These are phyloP conservation scores for Reutealis trisperma DNA, from an alignment of 345 rosid genomes.

Conservation along the genomic window DNA sequence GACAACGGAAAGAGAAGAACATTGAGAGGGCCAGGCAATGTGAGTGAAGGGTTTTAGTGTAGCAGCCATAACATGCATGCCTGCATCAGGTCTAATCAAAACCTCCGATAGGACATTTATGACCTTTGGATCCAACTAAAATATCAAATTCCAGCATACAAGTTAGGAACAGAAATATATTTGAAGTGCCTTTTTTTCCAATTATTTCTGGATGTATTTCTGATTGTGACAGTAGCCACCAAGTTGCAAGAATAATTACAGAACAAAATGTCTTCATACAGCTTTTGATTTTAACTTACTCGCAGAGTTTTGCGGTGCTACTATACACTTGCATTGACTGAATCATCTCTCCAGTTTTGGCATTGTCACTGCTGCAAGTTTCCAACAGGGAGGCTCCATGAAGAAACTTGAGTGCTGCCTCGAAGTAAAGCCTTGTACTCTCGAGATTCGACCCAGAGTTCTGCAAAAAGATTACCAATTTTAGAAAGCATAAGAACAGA, in stretches of 20 bases:
- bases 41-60: background rate
- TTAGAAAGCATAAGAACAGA: slow-evolving; percentile 14
- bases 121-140: background rate
- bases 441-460: slow-evolving; percentile 58
- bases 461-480: slow-evolving; percentile 42
- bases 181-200: background rate
- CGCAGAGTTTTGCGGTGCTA: slow-evolving; percentile 93
- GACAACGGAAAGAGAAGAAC: background rate
- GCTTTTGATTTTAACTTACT: slow-evolving; percentile 54
- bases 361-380: slow-evolving; percentile 58
- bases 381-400: slow-evolving; percentile 78
- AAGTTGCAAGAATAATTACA: slow-evolving; percentile 13
- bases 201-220: background rate
- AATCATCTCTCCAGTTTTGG: slow-evolving; percentile 69
- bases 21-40: background rate
- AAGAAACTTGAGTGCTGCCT: slow-evolving; percentile 95
- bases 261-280: slow-evolving; percentile 4
- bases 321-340: slow-evolving; percentile 65
- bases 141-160: background rate
- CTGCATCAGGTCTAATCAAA: background rate
- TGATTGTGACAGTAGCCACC: background rate
- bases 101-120: background rate
- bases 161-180: background rate
- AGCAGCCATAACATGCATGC: background rate
- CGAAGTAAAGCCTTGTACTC: slow-evolving; percentile 78